Evolutionary conservation across 305 asterid species (phyloP).

Genomic region (Lippia alba): DNA sequence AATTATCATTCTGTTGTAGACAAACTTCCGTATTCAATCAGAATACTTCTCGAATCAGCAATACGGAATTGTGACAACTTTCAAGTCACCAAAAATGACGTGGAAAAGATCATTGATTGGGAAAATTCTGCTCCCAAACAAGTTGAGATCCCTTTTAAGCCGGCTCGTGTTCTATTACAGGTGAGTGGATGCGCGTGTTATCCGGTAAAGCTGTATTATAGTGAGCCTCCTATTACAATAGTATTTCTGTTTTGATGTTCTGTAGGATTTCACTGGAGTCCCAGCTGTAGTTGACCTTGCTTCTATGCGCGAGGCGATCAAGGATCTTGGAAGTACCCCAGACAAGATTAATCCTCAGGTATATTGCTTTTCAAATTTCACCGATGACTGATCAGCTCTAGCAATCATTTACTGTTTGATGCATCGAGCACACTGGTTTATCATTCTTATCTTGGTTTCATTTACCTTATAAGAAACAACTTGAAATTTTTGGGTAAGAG

Average conservation of each 20-base stretch:
- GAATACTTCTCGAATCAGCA: slow-evolving; percentile 76
- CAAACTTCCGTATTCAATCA: slow-evolving; percentile 70
- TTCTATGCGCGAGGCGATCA: slow-evolving; percentile 81
- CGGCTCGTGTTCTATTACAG: slow-evolving; percentile 84
- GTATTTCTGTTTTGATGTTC: slow-evolving; percentile 26
- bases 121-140: slow-evolving; percentile 69
- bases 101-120: slow-evolving; percentile 77
- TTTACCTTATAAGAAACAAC: background rate
- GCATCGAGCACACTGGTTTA: slow-evolving; percentile 8
- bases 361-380: slow-evolving; percentile 18
- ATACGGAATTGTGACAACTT: slow-evolving; percentile 80
- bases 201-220: slow-evolving; percentile 2
- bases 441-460: too few species aligned
- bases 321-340: slow-evolving; percentile 67
- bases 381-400: slow-evolving; percentile 1
- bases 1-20: slow-evolving; percentile 44
- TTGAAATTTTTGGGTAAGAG: background rate
- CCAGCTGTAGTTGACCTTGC: slow-evolving; percentile 88
- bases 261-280: slow-evolving; percentile 86
- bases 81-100: slow-evolving; percentile 75
- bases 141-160: slow-evolving; percentile 87
- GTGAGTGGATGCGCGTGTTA: slow-evolving; percentile 38
- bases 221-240: background rate
- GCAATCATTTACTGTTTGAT: background rate
- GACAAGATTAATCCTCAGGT: slow-evolving; percentile 84